phyloP scores from a whole-genome alignment of 1,284 basidiomycete species.

The Phellinidium pouzarii region DNA sequence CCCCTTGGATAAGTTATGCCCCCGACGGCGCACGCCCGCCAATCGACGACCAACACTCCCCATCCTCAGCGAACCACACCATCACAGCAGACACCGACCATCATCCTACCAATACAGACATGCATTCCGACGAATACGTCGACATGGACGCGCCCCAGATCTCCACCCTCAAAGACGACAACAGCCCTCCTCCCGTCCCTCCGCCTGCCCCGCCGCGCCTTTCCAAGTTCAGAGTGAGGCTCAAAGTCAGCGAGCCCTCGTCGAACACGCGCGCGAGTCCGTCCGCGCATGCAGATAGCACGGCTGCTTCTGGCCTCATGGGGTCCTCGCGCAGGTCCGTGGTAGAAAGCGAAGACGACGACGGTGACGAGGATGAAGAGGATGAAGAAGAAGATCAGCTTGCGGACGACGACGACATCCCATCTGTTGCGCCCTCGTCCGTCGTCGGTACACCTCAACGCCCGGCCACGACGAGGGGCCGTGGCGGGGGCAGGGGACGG shows the following conservation, averaged over 20 bases:
- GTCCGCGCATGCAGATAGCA: not conserved
- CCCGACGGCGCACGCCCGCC: not conserved
- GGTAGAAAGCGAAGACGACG: constrained; percentile 20
- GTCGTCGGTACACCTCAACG: constrained; percentile 26
- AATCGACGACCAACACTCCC: not conserved
- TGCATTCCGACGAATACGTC: constrained; percentile 10
- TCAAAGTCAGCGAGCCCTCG: constrained; percentile 36
- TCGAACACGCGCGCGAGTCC: not conserved
- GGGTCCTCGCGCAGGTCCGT: not conserved
- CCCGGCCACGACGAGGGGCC: constrained; percentile 18
- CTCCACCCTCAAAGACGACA: constrained; percentile 65
- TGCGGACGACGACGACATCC: constrained; percentile 61
- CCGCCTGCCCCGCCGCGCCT: constrained; percentile 27
- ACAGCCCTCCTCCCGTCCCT: constrained; percentile 50
- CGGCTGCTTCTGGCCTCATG: not conserved
- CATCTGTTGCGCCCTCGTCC: constrained; percentile 25
- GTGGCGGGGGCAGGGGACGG: constrained; percentile 6
- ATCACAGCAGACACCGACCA: not conserved
- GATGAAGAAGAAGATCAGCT: constrained; percentile 65
- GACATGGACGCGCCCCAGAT: constrained; percentile 78
- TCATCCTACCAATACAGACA: not conserved
- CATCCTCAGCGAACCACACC: not conserved
- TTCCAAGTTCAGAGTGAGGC: constrained; percentile 44
- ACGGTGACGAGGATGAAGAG: constrained; percentile 53
- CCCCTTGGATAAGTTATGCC: constrained; percentile 16